Percentiles rank a stretch among this genome's conserved stretches.
Evolutionary conservation across 2,329 filamentous ascomycete genomes (phyloP).

Genomic region (Fusarium buxicola): DNA sequence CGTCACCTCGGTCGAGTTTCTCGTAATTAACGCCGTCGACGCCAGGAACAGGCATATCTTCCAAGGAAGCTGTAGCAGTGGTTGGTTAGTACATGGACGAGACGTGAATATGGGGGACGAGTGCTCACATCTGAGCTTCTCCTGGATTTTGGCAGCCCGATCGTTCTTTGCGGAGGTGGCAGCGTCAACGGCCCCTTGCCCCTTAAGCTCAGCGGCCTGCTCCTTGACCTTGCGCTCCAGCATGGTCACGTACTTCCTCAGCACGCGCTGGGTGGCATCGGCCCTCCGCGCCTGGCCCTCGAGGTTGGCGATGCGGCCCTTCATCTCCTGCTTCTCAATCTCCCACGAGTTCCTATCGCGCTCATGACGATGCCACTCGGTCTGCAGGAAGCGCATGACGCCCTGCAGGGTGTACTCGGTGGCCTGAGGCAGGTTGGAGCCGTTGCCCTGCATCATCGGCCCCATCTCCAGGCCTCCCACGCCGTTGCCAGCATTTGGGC

Average conservation of each 20-base stretch:
- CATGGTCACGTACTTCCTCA: conserved; percentile 91
- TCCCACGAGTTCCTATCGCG: conserved; percentile 98
- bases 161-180: conserved; percentile 62
- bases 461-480: conserved; percentile 60
- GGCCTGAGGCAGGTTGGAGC: conserved; percentile 65
- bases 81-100: conserved; percentile 24
- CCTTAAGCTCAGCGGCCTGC: conserved; percentile 78
- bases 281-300: conserved; percentile 90
- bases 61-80: conserved; percentile 53
- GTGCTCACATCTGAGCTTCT: conserved; percentile 65
- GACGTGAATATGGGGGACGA: conserved; percentile 11
- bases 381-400: conserved; percentile 99
- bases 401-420: conserved; percentile 75
- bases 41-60: conserved; percentile 57
- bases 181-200: conserved; percentile 53
- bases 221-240: conserved; percentile 89
- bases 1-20: conserved; percentile 56
- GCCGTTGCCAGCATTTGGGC: conserved; percentile 59
- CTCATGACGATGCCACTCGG: conserved; percentile 99
- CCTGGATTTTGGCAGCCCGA: conserved; percentile 64
- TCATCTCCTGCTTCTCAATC: conserved; percentile 99
- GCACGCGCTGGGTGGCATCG: conserved; percentile 87
- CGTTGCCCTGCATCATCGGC: conserved; percentile 59
- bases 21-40: conserved; percentile 61
- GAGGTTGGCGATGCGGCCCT: conserved; percentile 92